Evolutionary conservation across 345 rosid species (phyloP).

Genomic region (Eucalyptus tenuipes): DNA sequence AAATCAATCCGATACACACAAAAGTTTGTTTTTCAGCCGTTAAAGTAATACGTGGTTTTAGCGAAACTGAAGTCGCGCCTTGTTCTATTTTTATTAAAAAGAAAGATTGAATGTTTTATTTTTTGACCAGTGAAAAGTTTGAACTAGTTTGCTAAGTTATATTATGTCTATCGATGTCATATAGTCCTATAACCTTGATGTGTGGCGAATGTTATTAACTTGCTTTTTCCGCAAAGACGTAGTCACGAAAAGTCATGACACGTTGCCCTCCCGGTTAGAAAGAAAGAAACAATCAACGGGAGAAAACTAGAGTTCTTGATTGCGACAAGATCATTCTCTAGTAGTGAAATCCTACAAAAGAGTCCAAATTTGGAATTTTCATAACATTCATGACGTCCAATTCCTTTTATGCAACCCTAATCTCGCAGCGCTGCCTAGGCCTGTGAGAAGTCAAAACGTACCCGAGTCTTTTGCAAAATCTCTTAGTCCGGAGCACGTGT

Average conservation of each 20-base stretch:
- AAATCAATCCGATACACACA: too few relatives aligned
- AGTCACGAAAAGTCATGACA: not conserved
- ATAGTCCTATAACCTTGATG: not conserved
- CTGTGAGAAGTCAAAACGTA: not conserved
- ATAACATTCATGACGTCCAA: not conserved
- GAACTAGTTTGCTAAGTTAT: not conserved
- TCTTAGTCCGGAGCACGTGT: not conserved
- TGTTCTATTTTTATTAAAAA: not conserved
- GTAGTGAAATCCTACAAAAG: not conserved
- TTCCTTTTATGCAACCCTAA: not conserved
- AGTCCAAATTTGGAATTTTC: not conserved
- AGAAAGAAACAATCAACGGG: not conserved
- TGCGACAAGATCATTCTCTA: not conserved
- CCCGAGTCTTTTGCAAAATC: not conserved
- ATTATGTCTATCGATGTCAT: not conserved
- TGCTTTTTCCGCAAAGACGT: not conserved
- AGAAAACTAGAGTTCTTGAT: not conserved
- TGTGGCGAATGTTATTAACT: not conserved
- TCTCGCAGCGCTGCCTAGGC: not conserved
- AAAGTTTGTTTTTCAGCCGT: not conserved
- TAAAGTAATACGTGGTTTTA: not conserved
- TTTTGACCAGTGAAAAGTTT: not conserved
- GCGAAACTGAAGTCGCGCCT: accelerated
- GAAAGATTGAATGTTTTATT: not conserved
- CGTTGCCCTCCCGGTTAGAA: not conserved